phyloP scores from a whole-genome alignment of 2,329 filamentous ascomycete genomes.

The Pseudopithomyces maydicus region DNA sequence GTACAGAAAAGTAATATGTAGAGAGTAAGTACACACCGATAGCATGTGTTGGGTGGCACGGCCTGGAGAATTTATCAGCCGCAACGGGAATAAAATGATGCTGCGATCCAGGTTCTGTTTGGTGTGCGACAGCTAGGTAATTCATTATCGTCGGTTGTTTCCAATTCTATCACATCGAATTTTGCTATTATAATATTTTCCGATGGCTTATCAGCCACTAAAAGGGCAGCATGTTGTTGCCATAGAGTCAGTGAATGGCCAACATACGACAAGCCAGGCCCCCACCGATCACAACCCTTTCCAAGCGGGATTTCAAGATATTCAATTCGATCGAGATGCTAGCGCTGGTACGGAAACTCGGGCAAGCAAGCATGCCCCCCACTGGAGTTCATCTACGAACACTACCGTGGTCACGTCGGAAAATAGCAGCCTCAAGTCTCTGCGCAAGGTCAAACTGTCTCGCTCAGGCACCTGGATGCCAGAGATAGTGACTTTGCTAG shows the following conservation, averaged over 20 bases:
- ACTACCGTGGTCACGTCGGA: background rate
- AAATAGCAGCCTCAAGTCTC: constrained; percentile 9
- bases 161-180: background rate
- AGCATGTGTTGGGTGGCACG: background rate
- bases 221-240: background rate
- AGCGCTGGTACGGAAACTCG: background rate
- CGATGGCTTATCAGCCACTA: background rate
- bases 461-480: constrained; percentile 12
- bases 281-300: background rate
- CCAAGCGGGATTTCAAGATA: background rate
- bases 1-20: background rate
- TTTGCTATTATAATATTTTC: background rate
- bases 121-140: background rate
- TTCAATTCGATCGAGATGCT: background rate
- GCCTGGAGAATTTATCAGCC: background rate
- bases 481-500: constrained; percentile 15
- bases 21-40: background rate
- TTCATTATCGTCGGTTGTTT: background rate
- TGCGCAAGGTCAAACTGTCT: constrained; percentile 7
- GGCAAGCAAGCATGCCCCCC: background rate
- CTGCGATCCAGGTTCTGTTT: background rate
- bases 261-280: background rate
- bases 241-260: background rate
- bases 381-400: background rate
- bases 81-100: background rate